Base-by-base conservation (phyloP, 1,284 basidiomycete genomes). In the Ustilago loliicola region DNA sequence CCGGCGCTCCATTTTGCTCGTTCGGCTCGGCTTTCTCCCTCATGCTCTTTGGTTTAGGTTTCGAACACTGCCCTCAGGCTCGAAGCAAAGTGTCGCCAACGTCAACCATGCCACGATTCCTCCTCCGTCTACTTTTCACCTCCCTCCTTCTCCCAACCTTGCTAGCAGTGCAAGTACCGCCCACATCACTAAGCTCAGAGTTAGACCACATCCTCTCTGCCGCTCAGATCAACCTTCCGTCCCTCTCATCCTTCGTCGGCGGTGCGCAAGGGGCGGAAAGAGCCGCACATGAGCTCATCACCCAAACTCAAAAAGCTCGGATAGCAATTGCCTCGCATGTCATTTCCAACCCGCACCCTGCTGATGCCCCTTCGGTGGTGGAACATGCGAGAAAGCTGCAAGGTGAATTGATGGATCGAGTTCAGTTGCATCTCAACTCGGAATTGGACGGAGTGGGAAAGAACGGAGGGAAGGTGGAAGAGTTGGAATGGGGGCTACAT, bases 291-390 rank as follows among this genome's bases (percentile, higher is more conserved):
- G 29, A 47, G 13, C 61, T 70, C 30, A 53, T 70, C 36, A 47
- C 34, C 11, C 27, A 45, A 2, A 34, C 61, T 7, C 61, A 70
- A 23, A 56, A 36, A 23, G 67, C 61, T 8, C 62, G 67, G 3
- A 52, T 70, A 15, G 67, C 67, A 13, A 61, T 70, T 13, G 61
- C 67, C 1, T 19, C 59, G 2, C 53, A 70, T 27, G 51, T 61
- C 8, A 25, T 58, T 19, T n/a, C 56, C 7, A 27, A 57, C 7
- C n/a, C 17, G 2, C 32, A 38, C 11, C 42, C 47, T 9, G 17
- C 32, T 3, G 23, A 42, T 4, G 36, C 25, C 10, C 38, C 13
- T 6, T 53, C 55, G 0, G 45, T 34, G 3, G 13, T 61, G 19
- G 36, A 27, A 0, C 45, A 53, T 1, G 61, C 68, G 0, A 48